Base-by-base conservation (phyloP, 108 stramenopile species). In the Nannochloropsis salina region DNA sequence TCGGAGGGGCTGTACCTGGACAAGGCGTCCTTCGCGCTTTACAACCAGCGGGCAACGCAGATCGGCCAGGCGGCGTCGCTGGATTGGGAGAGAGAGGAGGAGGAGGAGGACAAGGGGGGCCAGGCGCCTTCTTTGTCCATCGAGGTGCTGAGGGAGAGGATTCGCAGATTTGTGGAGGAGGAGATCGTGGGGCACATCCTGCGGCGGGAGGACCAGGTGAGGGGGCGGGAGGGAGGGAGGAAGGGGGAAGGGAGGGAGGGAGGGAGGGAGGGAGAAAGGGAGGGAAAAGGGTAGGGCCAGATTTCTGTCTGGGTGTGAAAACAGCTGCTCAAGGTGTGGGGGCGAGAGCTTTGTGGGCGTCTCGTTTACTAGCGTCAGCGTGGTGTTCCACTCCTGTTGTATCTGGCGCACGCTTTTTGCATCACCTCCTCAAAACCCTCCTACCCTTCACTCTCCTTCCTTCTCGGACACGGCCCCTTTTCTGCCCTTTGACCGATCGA, bases 1-100 rank as follows among this genome's bases (percentile, higher is more conserved):
- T 45, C 85, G n/a, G 45, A 89, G 22, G 90, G 90, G 2, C 83
- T 91, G 10, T 91, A 83, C 44, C 85, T 91, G 43, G 86, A 89
- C 85, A 87, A 88, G 9, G 82, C 87, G 21, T 85, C 86, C 43
- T 91, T 90, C 85, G 90, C 86, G 15, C 43, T 22, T 22, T 86
- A 91, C 85, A 90, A 91, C 87, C 21, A 81, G 43, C 80, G 80
- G 45, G 61, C 61, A n/a, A 74, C 61, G 4, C 61, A 74, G 61
- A 74, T 74, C 4, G 61, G 61, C 61, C n/a, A 20, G 61, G 61
- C 61, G 15, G 61, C 61, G 61, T 74, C 61, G 20, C 61, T 74
- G 61, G 61, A 74, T n/a, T 74, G 61, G 61, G 61, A 74, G 3
- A 74, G 61, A n/a, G 61, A 4, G n/a, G 61, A 4, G 61, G 61